Conservation (phyloP, 345 rosid species). For the Populus nigra region DNA sequence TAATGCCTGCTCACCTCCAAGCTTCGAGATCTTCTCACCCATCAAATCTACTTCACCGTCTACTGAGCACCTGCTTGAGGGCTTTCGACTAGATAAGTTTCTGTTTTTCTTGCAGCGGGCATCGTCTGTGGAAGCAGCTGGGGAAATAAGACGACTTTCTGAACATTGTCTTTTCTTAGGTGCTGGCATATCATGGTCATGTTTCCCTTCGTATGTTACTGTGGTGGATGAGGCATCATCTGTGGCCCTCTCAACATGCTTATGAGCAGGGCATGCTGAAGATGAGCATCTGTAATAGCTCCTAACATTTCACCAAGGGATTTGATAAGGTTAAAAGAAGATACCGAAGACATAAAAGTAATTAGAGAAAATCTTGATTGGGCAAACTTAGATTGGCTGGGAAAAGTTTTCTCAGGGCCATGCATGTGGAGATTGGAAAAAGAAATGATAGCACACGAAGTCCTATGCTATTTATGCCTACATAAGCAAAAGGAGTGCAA, state of each 20-base stretch:
- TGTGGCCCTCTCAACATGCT: constrained; percentile 24
- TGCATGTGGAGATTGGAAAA: background rate
- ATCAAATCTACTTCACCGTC: constrained; percentile 11
- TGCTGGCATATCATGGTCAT: constrained; percentile 26
- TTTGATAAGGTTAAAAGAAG: background rate
- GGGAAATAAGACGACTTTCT: background rate
- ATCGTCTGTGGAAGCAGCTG: background rate
- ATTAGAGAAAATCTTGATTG: background rate
- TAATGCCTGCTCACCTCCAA: constrained; percentile 28
- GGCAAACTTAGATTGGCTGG: background rate
- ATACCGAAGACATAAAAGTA: background rate
- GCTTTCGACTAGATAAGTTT: background rate
- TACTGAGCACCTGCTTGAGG: background rate
- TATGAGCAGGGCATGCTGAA: constrained; percentile 27
- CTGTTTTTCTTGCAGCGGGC: background rate
- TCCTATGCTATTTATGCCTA: background rate
- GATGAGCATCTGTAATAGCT: constrained; percentile 34
- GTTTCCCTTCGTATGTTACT: constrained; percentile 21
- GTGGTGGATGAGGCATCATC: constrained; percentile 9
- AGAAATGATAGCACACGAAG: background rate
- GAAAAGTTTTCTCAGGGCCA: background rate
- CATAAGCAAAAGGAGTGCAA: background rate
- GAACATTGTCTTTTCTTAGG: constrained; percentile 12
- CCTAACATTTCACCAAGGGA: constrained; percentile 14
- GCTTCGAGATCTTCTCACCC: constrained; percentile 24